These are phyloP conservation scores for Paracorniculantispora psalliotae DNA, from an alignment of 2,329 filamentous ascomycete genomes.

Conservation along the genomic window DNA sequence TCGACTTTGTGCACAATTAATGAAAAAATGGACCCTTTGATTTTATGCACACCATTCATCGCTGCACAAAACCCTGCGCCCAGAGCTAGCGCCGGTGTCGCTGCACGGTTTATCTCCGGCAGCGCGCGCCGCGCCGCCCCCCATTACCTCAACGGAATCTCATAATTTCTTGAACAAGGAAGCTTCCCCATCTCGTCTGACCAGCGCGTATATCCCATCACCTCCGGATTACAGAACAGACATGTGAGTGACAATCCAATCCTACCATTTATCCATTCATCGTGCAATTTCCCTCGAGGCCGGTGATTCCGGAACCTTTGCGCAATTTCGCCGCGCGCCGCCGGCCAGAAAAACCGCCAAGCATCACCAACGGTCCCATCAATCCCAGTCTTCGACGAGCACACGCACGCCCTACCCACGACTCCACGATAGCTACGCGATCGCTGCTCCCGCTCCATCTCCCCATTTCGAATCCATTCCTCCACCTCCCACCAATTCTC, in stretches of 20 bases:
- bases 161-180: not conserved
- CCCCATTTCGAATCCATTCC: not conserved
- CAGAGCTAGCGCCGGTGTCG: slow-evolving; percentile 13
- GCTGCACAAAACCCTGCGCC: not conserved
- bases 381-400: no score
- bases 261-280: no score
- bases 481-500: not conserved
- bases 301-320: not conserved
- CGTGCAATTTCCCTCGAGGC: not conserved
- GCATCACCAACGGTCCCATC: no score
- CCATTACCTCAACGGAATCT: slow-evolving; percentile 10
- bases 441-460: no score
- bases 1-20: slow-evolving; percentile 3
- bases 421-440: no score
- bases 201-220: not conserved
- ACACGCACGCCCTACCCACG: no score
- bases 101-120: slow-evolving; percentile 13
- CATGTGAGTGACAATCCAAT: not conserved
- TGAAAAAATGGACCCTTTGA: not conserved
- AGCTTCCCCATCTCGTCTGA: not conserved
- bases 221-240: not conserved
- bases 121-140: not conserved
- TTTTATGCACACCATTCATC: not conserved
- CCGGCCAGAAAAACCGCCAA: no score
- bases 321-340: no score